phyloP scores from a whole-genome alignment of 495 filamentous ascomycete species.

The Talaromyces wortmannii region DNA sequence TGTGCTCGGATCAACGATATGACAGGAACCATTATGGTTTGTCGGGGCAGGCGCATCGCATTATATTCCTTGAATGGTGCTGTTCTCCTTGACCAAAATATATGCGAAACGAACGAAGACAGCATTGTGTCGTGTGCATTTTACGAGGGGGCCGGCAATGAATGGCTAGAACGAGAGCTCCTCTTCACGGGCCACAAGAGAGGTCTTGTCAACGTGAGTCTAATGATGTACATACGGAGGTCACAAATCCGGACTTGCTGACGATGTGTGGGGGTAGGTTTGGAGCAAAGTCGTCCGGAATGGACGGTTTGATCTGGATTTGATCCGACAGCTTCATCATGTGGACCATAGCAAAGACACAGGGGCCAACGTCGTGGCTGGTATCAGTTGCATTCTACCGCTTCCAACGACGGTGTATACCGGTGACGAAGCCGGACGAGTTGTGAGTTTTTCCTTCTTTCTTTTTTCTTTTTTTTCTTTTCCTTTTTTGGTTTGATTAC shows the following conservation, averaged over 20 bases:
- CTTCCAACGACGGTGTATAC: constrained; percentile 84
- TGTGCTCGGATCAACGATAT: constrained; percentile 85
- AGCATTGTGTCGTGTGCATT: constrained; percentile 76
- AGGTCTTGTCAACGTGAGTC: constrained; percentile 69
- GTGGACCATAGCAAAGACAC: constrained; percentile 64
- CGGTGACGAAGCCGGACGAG: constrained; percentile 82
- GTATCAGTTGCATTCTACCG: constrained; percentile 81
- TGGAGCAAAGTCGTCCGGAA: constrained; percentile 47
- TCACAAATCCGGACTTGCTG: background rate
- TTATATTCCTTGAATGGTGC: constrained; percentile 90
- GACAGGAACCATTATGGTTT: constrained; percentile 80
- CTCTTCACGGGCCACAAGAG: constrained; percentile 82
- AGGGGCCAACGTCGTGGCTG: constrained; percentile 69
- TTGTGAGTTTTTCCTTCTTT: constrained; percentile 42
- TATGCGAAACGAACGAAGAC: constrained; percentile 68
- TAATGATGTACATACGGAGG: background rate
- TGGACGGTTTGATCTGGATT: constrained; percentile 50
- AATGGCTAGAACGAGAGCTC: constrained; percentile 84
- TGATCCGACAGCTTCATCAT: constrained; percentile 77
- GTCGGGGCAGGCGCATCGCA: constrained; percentile 61
- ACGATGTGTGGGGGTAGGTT: constrained; percentile 21
- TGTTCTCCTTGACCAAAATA: constrained; percentile 68
- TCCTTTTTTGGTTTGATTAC: background rate
- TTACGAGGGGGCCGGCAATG: constrained; percentile 86
- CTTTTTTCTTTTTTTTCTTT: no score